Evolutionary conservation across 192 early-diverging fungal species (phyloP).

Genomic region (Umbelopsis sp.): DNA sequence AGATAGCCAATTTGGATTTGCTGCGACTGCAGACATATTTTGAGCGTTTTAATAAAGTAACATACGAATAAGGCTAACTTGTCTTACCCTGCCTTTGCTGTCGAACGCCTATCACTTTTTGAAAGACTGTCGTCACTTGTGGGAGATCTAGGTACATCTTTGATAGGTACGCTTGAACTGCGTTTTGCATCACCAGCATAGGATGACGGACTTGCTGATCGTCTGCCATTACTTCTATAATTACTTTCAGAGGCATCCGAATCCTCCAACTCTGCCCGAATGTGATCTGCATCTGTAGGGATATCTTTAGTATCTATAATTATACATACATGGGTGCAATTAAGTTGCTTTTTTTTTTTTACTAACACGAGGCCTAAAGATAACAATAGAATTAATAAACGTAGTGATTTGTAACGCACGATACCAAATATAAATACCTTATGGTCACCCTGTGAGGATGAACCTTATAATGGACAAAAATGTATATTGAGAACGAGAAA

Average conservation of each 20-base stretch:
- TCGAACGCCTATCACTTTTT: neutral
- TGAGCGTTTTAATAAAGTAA: neutral
- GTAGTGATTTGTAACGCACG: neutral
- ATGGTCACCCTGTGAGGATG: neutral
- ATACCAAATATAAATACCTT: neutral
- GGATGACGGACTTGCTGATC: neutral
- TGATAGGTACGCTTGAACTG: constrained; percentile 15
- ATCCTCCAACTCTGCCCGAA: constrained; percentile 14
- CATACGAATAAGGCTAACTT: neutral
- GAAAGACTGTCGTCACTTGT: constrained; percentile 3
- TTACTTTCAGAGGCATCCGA: constrained; percentile 15
- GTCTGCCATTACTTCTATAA: neutral
- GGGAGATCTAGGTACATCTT: constrained; percentile 4
- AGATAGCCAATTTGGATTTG: constrained; percentile 21
- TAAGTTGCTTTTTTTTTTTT: neutral
- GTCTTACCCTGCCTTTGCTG: neutral
- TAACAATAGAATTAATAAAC: neutral
- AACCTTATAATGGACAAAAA: neutral
- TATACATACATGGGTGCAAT: too few species aligned
- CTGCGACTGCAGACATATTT: neutral
- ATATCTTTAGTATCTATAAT: too few species aligned
- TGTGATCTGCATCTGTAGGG: constrained; percentile 3
- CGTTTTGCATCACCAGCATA: neutral
- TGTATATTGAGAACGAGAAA: too few species aligned
- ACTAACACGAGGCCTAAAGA: constrained; percentile 13